Evolutionary conservation across 2,329 filamentous ascomycete species (phyloP), one percentile per base, ranked within the genome.

Genomic region (Paecilomyces variotii): DNA sequence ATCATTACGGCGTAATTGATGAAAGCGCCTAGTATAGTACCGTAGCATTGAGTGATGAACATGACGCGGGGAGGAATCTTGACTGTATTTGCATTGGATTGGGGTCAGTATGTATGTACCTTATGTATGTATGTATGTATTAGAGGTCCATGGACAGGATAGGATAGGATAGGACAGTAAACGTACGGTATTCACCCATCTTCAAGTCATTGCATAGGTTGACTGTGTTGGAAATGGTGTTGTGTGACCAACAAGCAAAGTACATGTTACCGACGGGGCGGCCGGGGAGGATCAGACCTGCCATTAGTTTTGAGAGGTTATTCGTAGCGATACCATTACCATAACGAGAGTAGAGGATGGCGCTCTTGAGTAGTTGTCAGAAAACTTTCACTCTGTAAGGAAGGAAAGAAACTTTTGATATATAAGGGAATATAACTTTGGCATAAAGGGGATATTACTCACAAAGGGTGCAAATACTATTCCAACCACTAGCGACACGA

Each of bases 251-350:
- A 10, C 78, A 78, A 6, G 82, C 79, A 65, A 84, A 84, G 67
- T 83, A 84, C 79, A 84, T 81, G 67, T 84, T 84, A 2, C 80
- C 81, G 3, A 84, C 63, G 0, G 81, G 81, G 1, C 78, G 76
- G 1, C 75, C 78, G 1, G 81, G 81, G 2, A 83, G 62, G 59
- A 81, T 69, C 2, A 82, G 70, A 55, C 82, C 82, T 0, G 77
- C 82, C 54, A 84, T 59, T 80, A 84, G 82, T 62, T 84, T 83
- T 24, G 81, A 84, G 45, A 85, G 59, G 58, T 84, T 82, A 64
- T 84, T 84, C 2, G 82, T 84, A 6, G 80, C 80, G 34, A 84
- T 83, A 11, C 82, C 82, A 53, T 80, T 84, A 9, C 82, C 82
- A 49, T 74, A 84, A 0, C 80, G 74, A 2, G 80, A 78, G 58